These are phyloP conservation scores for Pleurotus platypus DNA, from an alignment of 768 basidiomycete genomes.

Conservation along the genomic window DNA sequence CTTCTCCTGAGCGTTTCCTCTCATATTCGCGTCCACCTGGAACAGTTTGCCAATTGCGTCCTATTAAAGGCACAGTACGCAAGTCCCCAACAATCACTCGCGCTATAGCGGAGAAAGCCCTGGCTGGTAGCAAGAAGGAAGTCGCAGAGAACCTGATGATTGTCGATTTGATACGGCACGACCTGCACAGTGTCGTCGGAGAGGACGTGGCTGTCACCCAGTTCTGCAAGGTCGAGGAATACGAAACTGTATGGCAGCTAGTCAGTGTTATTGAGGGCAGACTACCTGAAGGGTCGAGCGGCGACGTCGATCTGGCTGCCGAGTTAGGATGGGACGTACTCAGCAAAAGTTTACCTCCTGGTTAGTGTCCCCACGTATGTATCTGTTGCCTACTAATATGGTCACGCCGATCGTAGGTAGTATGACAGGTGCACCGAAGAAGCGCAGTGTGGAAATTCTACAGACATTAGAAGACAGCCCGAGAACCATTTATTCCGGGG, in stretches of 20 bases:
- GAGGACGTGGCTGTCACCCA: conserved; percentile 79
- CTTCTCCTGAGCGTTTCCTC: conserved; percentile 91
- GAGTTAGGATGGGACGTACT: conserved; percentile 79
- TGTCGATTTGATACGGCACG: conserved; percentile 92
- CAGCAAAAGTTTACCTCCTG: conserved; percentile 79
- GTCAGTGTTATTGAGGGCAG: conserved; percentile 90
- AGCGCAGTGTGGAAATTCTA: conserved; percentile 88
- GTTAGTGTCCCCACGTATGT: conserved; percentile 33
- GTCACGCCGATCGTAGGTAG: conserved; percentile 54
- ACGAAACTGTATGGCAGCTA: conserved; percentile 92
- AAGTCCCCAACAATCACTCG: conserved; percentile 64
- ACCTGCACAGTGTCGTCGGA: conserved; percentile 81
- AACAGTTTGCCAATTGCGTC: conserved; percentile 76
- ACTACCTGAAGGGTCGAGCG: conserved; percentile 27
- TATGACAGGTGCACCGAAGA: conserved; percentile 98
- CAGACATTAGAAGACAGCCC: conserved; percentile 70
- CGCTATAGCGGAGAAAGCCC: conserved; percentile 58
- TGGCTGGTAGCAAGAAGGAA: conserved; percentile 76
- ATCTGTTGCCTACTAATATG: neutral
- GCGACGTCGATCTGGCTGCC: conserved; percentile 25
- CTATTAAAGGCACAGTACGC: conserved; percentile 90
- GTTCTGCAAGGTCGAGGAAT: conserved; percentile 87
- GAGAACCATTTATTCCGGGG: conserved; percentile 86
- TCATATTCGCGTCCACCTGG: conserved; percentile 68
- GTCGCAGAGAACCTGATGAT: conserved; percentile 98